phyloP scores from a whole-genome alignment of 225 moss, liverwort and hornwort species.

The Pseudisothecium myosuroides region DNA sequence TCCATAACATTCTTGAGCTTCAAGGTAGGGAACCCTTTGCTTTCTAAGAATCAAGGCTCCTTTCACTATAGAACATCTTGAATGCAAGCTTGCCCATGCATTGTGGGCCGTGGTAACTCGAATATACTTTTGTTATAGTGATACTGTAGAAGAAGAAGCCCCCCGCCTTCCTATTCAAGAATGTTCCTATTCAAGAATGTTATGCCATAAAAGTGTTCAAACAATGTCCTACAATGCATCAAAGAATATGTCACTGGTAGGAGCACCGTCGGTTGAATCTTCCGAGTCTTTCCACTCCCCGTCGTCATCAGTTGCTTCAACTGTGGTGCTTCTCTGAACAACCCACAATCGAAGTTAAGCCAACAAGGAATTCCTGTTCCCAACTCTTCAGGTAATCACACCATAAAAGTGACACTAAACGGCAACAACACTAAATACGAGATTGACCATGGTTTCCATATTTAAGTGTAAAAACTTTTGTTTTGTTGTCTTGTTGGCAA shows the following conservation, averaged over 20 bases:
- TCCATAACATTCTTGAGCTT: neutral
- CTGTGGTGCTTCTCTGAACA: conserved; percentile 28
- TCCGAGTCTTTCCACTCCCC: conserved; percentile 41
- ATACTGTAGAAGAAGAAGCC: too few species aligned
- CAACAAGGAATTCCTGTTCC: neutral
- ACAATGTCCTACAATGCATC: conserved; percentile 29
- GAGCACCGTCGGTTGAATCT: conserved; percentile 2
- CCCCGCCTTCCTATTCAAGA: neutral
- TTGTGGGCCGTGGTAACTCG: neutral
- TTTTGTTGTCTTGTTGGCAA: neutral
- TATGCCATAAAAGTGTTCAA: neutral
- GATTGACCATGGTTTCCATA: neutral
- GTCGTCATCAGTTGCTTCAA: conserved; percentile 14
- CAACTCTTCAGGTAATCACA: neutral
- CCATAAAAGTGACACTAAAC: neutral
- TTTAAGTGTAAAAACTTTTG: neutral
- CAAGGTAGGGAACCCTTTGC: neutral
- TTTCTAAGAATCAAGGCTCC: neutral
- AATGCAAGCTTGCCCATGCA: neutral
- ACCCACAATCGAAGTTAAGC: neutral
- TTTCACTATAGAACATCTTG: neutral
- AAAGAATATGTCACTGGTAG: conserved; percentile 30
- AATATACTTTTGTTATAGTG: neutral
- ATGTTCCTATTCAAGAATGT: neutral
- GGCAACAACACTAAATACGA: neutral